Evolutionary conservation across 1,284 basidiomycete genomes (phyloP).

Genomic region (Mycena sp.): DNA sequence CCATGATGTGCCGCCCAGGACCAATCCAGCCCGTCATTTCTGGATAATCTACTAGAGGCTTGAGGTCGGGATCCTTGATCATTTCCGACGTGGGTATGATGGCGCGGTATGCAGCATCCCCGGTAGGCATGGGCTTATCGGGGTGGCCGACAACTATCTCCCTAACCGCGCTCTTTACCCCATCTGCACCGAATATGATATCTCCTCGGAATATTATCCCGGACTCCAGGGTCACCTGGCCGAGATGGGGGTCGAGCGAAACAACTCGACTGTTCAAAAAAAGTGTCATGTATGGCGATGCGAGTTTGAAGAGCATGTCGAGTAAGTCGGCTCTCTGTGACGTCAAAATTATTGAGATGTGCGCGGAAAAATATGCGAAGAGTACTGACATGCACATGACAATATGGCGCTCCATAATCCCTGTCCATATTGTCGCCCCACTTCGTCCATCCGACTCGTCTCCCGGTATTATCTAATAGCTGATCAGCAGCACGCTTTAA

Average conservation of each 20-base stretch:
- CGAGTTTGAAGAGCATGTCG: slow-evolving; percentile 53
- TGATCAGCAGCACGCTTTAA: not conserved
- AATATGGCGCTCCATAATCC: slow-evolving; percentile 60
- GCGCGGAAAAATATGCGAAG: not conserved
- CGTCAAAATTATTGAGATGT: not conserved
- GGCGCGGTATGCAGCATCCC: slow-evolving; percentile 67
- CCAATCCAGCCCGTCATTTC: slow-evolving; percentile 58
- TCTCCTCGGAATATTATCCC: slow-evolving; percentile 56
- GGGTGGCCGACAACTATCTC: slow-evolving; percentile 52
- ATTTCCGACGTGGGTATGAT: slow-evolving; percentile 57
- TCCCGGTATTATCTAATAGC: slow-evolving; percentile 50
- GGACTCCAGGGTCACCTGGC: slow-evolving; percentile 51
- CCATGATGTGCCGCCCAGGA: slow-evolving; percentile 53
- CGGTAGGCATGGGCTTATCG: slow-evolving; percentile 52
- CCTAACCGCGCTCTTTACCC: slow-evolving; percentile 56
- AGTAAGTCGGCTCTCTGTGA: slow-evolving; percentile 62
- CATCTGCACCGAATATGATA: slow-evolving; percentile 64
- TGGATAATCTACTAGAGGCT: slow-evolving; percentile 47
- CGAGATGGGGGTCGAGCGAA: slow-evolving; percentile 47
- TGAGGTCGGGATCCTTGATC: slow-evolving; percentile 59
- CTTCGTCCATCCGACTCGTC: slow-evolving; percentile 56
- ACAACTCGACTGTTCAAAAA: slow-evolving; percentile 52
- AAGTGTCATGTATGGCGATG: slow-evolving; percentile 50
- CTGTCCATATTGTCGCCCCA: slow-evolving; percentile 54
- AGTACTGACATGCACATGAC: slow-evolving; percentile 58